These are phyloP conservation scores for Citrus hindsii DNA, from an alignment of 345 rosid genomes.

Conservation along the genomic window DNA sequence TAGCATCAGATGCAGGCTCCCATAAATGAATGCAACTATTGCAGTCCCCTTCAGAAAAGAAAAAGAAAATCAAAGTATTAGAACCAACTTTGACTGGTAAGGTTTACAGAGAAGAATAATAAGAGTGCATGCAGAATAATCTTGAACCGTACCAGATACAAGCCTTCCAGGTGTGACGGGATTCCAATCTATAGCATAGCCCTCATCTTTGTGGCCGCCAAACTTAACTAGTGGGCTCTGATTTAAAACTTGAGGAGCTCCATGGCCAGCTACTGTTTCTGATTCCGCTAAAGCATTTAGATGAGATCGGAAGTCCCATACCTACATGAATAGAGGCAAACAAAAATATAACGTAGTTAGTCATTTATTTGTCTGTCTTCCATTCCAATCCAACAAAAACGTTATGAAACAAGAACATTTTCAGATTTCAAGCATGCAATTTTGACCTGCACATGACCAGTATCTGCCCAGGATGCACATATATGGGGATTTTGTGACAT, in stretches of 20 bases:
- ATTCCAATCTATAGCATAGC: slow-evolving; percentile 92
- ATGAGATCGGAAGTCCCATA: slow-evolving; percentile 88
- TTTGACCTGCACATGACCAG: slow-evolving; percentile 85
- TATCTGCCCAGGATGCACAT: slow-evolving; percentile 92
- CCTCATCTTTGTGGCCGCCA: slow-evolving; percentile 91
- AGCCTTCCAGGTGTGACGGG: slow-evolving; percentile 81
- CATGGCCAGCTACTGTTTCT: slow-evolving; percentile 55
- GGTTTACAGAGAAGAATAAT: background rate
- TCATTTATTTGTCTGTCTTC: background rate
- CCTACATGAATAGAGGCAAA: slow-evolving; percentile 35
- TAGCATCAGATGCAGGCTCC: slow-evolving; percentile 75
- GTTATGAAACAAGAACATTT: background rate
- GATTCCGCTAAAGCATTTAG: slow-evolving; percentile 72
- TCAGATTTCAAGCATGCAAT: background rate
- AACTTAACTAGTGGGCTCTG: slow-evolving; percentile 77
- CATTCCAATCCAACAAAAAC: background rate
- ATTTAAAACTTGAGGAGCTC: slow-evolving; percentile 57
- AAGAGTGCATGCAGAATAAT: background rate
- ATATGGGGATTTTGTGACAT: slow-evolving; percentile 89
- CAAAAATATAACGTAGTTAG: background rate
- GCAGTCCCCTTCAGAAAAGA: slow-evolving; percentile 65
- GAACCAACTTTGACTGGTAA: background rate
- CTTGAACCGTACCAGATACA: slow-evolving; percentile 55
- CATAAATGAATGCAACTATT: slow-evolving; percentile 77
- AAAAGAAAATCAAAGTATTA: slow-evolving; percentile 2